Evolutionary conservation across 305 asterid genomes (phyloP).

Genomic region (Lippia alba): DNA sequence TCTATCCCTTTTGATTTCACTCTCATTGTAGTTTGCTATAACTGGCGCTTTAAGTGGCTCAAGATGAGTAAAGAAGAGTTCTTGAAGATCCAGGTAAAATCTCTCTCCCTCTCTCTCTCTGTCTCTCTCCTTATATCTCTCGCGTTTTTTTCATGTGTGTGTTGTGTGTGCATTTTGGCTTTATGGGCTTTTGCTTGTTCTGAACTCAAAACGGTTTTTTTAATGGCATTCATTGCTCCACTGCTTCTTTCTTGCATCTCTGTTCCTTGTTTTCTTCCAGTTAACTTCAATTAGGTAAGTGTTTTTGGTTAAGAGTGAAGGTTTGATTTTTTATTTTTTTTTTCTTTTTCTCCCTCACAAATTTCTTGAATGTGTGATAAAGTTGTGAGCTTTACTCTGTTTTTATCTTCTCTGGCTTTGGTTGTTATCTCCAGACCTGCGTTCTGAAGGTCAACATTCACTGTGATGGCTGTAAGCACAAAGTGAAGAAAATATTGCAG

Average conservation of each 20-base stretch:
- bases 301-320: not conserved
- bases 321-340: not conserved
- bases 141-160: conserved; percentile 23
- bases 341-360: not conserved
- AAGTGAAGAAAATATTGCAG: conserved; percentile 95
- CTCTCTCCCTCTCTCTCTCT: not conserved
- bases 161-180: conserved; percentile 14
- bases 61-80: conserved; percentile 97
- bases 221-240: conserved; percentile 11
- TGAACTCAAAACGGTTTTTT: conserved; percentile 31
- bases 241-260: conserved; percentile 17
- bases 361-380: conserved; percentile 33
- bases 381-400: conserved; percentile 50
- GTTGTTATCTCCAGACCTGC: conserved; percentile 90
- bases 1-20: conserved; percentile 45
- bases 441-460: conserved; percentile 97
- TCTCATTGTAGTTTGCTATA: conserved; percentile 29
- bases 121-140: conserved; percentile 29
- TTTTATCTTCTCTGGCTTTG: conserved; percentile 53
- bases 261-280: conserved; percentile 1
- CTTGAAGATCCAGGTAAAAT: conserved; percentile 94
- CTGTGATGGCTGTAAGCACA: conserved; percentile 96
- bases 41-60: conserved; percentile 32
- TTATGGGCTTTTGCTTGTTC: conserved; percentile 37
- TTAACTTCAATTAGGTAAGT: not conserved